Evolutionary conservation across 2,329 filamentous ascomycete genomes (phyloP), one percentile per base, ranked within the genome.

Genomic region (Aureobasidium sp.): DNA sequence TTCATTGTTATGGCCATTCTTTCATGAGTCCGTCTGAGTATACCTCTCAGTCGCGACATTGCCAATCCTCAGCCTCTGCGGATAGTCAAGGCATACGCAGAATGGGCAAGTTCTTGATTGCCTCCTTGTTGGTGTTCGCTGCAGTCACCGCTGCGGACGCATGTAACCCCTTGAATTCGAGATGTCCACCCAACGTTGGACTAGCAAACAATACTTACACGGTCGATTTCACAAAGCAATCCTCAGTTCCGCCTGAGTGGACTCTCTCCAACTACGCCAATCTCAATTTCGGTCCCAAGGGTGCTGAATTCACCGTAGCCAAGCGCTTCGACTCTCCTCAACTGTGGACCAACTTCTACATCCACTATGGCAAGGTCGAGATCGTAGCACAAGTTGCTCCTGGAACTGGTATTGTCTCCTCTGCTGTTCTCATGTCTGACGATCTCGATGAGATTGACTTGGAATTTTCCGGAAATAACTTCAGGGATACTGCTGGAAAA

Each of bases 381-480:
- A 73, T 81, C 25, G 70, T 77, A 59, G 72, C 81, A 67, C 75
- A 77, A 67, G 76, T 80, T 3, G 76, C 80, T 3, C 70, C 75
- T 6, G 81, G 81, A 55, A 69, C 66, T n/a, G 80, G 80, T 27
- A 79, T 82, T 61, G 74, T 82, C 64, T 79, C 76, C 65, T 77
- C 74, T 63, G 76, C 80, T 61, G 80, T 82, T 17, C 69, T 82
- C 56, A 74, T 81, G 69, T 79, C 80, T 5, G 77, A 81, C 68
- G 76, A 76, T 63, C 73, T 81, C 1, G 81, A 83, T 65, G 81
- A 84, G 72, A 77, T 83, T 61, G 81, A 83, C 69, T 82, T 78
- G 77, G 77, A 79, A 64, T 77, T 75, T 61, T 70, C 73, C 14
- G 76, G 76, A 42, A 69, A 70, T 64, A 72, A 77, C 61, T 70